Evolutionary conservation across 2,329 filamentous ascomycete species (phyloP), one percentile per base, ranked within the genome.

Genomic region (Balansia obtecta): DNA sequence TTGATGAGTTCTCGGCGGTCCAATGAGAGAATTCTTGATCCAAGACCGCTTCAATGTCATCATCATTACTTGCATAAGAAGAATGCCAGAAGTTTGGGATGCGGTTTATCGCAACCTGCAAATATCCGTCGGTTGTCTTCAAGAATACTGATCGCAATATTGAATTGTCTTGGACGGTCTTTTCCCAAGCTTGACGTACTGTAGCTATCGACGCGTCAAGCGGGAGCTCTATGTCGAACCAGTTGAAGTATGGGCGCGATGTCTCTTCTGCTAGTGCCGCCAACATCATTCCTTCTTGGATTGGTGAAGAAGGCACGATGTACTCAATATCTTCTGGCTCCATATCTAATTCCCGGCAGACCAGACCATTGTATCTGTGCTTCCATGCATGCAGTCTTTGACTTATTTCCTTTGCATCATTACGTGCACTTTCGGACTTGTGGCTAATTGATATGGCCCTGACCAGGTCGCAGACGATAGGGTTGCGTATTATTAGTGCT

Each of bases 271-370:
- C 76, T 38, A 85, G 62, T 22, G 82, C 83, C 46, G 82, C 77
- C 6, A 85, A 84, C 46, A 95, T 80, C 71, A 96, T 91, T 0
- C 89, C 90, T 62, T 91, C 81, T 60, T 96, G 90, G 1, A 95
- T 69, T 0, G 89, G 79, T 1, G 90, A 94, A 61, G 90, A 95
- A 4, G 89, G 90, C 0, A 80, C 80, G 48, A 95, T 78, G 52
- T 79, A 78, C 60, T 93, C 85, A 10, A 95, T 75, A 1, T 80
- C 70, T 6, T 66, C 60, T 1, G 70, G 63, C 0, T 69, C 58
- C 1, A 83, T 55, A 0, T 66, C 65, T 0, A 95, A 68, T 3
- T 70, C 65, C 7, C 70, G 69, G 16, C 77, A 78, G 7, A 78
- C 73, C 7, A 64, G 56, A 11, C 73, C 65, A 5, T 74, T 69